Evolutionary conservation across 148 eudicot genomes (phyloP).

Genomic region (Gaultheria prostrata): DNA sequence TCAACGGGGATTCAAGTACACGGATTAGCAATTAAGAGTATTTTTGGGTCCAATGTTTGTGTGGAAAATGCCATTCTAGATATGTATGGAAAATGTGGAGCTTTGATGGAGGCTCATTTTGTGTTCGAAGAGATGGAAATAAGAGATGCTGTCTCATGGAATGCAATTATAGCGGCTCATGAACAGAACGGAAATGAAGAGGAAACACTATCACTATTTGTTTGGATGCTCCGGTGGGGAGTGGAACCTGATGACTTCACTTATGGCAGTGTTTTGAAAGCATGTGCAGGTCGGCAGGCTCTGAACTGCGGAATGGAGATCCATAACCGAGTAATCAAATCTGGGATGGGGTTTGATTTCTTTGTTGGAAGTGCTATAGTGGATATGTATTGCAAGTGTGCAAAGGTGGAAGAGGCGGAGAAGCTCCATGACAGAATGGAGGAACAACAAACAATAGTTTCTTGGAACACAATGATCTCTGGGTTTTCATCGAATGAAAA

Average conservation of each 20-base stretch:
- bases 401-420: slow-evolving; percentile 68
- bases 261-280: slow-evolving; percentile 88
- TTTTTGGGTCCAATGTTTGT: slow-evolving; percentile 48
- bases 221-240: slow-evolving; percentile 57
- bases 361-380: slow-evolving; percentile 82
- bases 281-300: slow-evolving; percentile 50
- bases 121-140: slow-evolving; percentile 67
- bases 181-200: slow-evolving; percentile 68
- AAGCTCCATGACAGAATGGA: slow-evolving; percentile 70
- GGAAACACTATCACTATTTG: slow-evolving; percentile 52
- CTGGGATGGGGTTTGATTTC: slow-evolving; percentile 71
- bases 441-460: slow-evolving; percentile 58
- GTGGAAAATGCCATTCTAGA: slow-evolving; percentile 83
- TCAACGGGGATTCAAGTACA: slow-evolving; percentile 63
- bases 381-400: slow-evolving; percentile 93
- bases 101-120: slow-evolving; percentile 45
- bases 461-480: slow-evolving; percentile 89
- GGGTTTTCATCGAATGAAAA: slow-evolving; percentile 57
- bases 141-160: slow-evolving; percentile 88
- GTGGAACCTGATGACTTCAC: slow-evolving; percentile 87
- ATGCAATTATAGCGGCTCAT: slow-evolving; percentile 75
- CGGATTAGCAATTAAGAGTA: slow-evolving; percentile 59
- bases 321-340: slow-evolving; percentile 66
- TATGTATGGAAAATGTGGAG: slow-evolving; percentile 96
- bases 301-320: slow-evolving; percentile 56